These are phyloP conservation scores for Trichoderma reesei DNA, from an alignment of 495 filamentous ascomycete species.

Conservation along the genomic window DNA sequence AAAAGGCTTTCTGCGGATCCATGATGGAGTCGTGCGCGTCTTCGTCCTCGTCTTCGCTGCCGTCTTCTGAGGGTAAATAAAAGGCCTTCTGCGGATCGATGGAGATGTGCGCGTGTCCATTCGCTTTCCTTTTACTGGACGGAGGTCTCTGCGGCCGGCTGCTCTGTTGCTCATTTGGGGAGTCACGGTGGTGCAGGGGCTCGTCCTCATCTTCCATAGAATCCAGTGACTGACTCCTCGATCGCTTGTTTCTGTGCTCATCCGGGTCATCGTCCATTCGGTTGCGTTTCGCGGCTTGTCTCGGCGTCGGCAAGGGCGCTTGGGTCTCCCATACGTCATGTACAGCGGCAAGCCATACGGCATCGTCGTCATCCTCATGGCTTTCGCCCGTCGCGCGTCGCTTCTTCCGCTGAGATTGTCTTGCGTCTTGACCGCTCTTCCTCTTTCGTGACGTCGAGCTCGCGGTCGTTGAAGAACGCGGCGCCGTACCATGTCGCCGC, in stretches of 20 bases:
- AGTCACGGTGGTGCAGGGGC: too few relatives aligned
- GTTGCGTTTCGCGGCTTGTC: not conserved
- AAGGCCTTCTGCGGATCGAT: not conserved
- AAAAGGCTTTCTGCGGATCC: not conserved
- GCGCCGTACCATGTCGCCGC: not conserved
- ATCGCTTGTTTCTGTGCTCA: not conserved
- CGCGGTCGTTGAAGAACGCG: not conserved
- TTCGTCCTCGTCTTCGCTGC: not conserved
- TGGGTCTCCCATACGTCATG: not conserved
- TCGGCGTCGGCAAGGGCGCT: not conserved
- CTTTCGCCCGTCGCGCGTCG: not conserved
- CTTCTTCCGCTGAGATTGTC: not conserved
- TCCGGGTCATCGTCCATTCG: not conserved
- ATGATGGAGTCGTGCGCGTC: not conserved
- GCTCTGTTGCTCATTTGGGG: too few relatives aligned
- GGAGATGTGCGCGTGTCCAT: not conserved
- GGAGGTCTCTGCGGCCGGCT: not conserved
- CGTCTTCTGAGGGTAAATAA: not conserved
- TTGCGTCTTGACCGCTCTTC: not conserved
- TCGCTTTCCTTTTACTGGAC: not conserved
- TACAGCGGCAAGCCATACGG: not conserved
- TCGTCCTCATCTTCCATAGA: not conserved
- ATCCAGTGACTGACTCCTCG: not conserved
- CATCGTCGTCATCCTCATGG: not conserved
- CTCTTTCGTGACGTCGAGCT: not conserved